phyloP scores from a whole-genome alignment of 805 yeast species.

The Wickerhamiella bombiphila region DNA sequence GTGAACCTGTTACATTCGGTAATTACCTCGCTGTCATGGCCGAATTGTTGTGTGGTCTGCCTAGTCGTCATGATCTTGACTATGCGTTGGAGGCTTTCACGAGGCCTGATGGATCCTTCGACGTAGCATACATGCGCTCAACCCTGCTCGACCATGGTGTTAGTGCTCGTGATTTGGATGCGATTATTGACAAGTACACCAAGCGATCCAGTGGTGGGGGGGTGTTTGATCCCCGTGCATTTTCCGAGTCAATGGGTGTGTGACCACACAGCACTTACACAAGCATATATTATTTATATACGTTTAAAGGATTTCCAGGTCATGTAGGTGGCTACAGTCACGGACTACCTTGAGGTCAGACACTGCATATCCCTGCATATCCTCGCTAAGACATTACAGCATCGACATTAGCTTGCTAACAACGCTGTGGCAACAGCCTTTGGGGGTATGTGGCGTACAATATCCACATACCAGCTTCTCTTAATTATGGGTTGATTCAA shows the following conservation, averaged over 20 bases:
- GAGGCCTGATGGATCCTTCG: slow-evolving; percentile 12
- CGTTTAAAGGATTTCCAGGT: no score
- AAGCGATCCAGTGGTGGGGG: slow-evolving; percentile 12
- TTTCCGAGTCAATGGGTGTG: slow-evolving; percentile 6
- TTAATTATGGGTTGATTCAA: no score
- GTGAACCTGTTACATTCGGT: slow-evolving; percentile 18
- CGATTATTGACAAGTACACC: slow-evolving; percentile 11
- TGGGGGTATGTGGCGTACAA: no score
- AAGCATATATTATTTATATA: not conserved
- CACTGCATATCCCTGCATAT: no score
- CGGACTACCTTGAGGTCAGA: no score
- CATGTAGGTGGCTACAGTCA: no score
- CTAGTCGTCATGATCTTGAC: slow-evolving; percentile 15
- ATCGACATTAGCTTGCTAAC: no score
- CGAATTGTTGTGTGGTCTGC: slow-evolving; percentile 13
- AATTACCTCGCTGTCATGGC: slow-evolving; percentile 18
- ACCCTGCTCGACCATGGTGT: slow-evolving; percentile 15
- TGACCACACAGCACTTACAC: not conserved
- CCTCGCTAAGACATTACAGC: no score
- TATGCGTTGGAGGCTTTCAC: slow-evolving; percentile 16
- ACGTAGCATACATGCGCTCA: slow-evolving; percentile 9
- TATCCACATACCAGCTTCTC: no score
- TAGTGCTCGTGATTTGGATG: slow-evolving; percentile 10
- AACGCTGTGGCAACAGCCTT: no score
- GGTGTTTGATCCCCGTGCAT: slow-evolving; percentile 13